phyloP scores from a whole-genome alignment of 1,139 yeast genomes.

The Sugiyamaella novakii region DNA sequence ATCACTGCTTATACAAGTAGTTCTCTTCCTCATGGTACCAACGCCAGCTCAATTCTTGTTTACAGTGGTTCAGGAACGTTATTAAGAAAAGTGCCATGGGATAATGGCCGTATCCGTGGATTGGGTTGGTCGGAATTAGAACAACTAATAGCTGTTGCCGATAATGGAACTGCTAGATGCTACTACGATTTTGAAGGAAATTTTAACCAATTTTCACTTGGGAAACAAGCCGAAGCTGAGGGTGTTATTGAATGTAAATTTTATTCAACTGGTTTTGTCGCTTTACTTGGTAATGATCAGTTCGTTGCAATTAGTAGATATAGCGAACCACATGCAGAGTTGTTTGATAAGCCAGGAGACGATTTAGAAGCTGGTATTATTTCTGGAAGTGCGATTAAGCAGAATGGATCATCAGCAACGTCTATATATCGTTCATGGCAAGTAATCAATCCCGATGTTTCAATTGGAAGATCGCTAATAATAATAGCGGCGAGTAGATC shows the following conservation, averaged over 20 bases:
- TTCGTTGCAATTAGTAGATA: slow-evolving; percentile 44
- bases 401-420: neutral
- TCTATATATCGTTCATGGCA: slow-evolving; percentile 38
- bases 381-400: neutral
- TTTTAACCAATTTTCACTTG: slow-evolving; percentile 55
- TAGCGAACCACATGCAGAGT: slow-evolving; percentile 39
- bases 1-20: slow-evolving; percentile 34
- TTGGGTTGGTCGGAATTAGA: slow-evolving; percentile 62
- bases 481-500: slow-evolving; percentile 25
- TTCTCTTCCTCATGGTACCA: slow-evolving; percentile 20
- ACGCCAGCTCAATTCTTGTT: slow-evolving; percentile 45
- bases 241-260: slow-evolving; percentile 45
- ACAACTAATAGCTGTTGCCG: slow-evolving; percentile 61
- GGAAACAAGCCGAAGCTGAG: slow-evolving; percentile 43
- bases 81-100: slow-evolving; percentile 52
- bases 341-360: slow-evolving; percentile 24
- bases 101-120: slow-evolving; percentile 54
- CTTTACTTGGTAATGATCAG: slow-evolving; percentile 38
- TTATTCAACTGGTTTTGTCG: slow-evolving; percentile 46
- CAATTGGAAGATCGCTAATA: slow-evolving; percentile 35
- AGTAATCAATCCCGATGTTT: slow-evolving; percentile 37
- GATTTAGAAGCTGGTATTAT: neutral
- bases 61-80: slow-evolving; percentile 57
- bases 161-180: slow-evolving; percentile 61
- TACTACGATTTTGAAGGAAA: slow-evolving; percentile 72